Evolutionary conservation across 2,329 filamentous ascomycete genomes (phyloP).

Genomic region (Coniochaeta sp.): DNA sequence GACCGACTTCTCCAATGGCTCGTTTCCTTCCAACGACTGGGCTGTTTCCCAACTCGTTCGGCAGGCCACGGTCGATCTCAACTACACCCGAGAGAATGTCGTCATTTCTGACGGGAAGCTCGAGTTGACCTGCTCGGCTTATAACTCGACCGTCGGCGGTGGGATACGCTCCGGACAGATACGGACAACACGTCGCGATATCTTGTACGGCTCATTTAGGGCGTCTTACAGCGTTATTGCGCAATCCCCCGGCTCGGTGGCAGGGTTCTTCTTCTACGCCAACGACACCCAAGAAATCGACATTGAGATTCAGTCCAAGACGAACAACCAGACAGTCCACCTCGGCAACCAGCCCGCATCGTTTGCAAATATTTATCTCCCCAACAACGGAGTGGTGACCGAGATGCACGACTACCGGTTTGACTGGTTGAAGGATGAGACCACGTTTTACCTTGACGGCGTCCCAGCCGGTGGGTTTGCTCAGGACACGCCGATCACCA

Average conservation of each 20-base stretch:
- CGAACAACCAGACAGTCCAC: background rate
- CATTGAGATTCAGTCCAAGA: background rate
- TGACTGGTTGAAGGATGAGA: background rate
- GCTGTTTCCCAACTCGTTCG: too few relatives aligned
- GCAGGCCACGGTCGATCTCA: too few relatives aligned
- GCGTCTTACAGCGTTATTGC: background rate
- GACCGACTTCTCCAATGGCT: background rate
- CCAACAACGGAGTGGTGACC: background rate
- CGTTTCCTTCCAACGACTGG: background rate
- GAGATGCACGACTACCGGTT: background rate
- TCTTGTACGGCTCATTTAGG: background rate
- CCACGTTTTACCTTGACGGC: background rate
- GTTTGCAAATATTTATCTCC: background rate
- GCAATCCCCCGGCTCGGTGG: background rate
- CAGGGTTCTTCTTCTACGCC: background rate
- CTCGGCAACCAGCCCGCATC: background rate
- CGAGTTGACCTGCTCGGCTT: background rate
- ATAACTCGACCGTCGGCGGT: background rate
- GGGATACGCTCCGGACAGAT: background rate
- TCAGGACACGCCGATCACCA: background rate
- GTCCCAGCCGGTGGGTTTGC: background rate
- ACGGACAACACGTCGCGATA: background rate
- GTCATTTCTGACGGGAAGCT: background rate
- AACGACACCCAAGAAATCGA: background rate
- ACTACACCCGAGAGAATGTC: background rate